These are phyloP conservation scores for Geosmithia flava DNA, from an alignment of 2,329 filamentous ascomycete genomes.

Conservation along the genomic window DNA sequence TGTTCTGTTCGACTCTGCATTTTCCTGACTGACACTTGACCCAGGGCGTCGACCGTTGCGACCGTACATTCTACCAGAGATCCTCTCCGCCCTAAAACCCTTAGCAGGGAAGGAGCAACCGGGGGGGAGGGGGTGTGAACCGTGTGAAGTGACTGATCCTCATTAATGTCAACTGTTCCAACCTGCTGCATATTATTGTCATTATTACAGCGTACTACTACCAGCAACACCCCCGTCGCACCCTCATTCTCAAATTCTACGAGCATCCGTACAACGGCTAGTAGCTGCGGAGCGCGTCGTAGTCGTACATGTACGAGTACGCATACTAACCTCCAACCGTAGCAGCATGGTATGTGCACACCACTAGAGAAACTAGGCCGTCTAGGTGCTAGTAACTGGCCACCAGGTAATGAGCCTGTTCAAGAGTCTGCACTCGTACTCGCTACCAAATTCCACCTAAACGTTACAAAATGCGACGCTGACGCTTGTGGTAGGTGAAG, in stretches of 20 bases:
- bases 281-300: neutral
- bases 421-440: no score
- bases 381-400: no score
- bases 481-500: neutral
- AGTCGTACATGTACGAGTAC: neutral
- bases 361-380: no score
- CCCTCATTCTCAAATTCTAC: neutral
- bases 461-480: neutral
- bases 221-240: neutral
- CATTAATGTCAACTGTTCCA: neutral
- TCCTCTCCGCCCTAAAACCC: neutral
- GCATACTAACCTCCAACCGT: neutral
- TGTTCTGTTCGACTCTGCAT: neutral
- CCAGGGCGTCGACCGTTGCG: neutral
- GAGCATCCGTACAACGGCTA: no score
- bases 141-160: neutral
- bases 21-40: neutral
- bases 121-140: neutral
- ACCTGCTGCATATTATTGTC: neutral
- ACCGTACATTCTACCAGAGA: neutral
- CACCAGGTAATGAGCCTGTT: no score
- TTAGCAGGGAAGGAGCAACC: neutral
- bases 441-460: neutral
- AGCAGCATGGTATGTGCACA: no score
- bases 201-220: neutral